Conservation (phyloP, 768 basidiomycete genomes). For the Mrakia frigida region DNA sequence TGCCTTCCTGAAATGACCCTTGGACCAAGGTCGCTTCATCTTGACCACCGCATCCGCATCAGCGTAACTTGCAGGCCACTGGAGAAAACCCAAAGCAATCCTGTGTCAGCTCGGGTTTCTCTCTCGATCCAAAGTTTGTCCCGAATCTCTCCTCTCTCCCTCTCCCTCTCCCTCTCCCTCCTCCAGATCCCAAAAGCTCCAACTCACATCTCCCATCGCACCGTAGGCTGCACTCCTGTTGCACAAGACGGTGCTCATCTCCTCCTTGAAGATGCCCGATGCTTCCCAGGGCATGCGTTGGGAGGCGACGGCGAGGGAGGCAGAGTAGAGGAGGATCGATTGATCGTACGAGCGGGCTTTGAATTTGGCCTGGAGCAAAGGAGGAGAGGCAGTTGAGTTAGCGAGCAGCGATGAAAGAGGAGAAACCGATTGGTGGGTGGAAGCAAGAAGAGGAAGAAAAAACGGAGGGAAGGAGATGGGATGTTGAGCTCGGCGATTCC, state of each 20-base stretch:
- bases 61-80: conserved; percentile 31
- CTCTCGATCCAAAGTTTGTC: conserved; percentile 21
- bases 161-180: not conserved
- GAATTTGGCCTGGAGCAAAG: conserved; percentile 59
- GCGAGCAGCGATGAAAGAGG: not conserved
- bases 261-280: conserved; percentile 76
- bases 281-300: conserved; percentile 86
- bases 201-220: conserved; percentile 58
- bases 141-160: not conserved
- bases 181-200: not conserved
- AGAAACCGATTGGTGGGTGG: no score
- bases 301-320: conserved; percentile 67
- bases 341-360: conserved; percentile 63
- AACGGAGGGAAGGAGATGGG: not conserved
- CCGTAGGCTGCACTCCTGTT: conserved; percentile 86
- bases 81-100: conserved; percentile 47
- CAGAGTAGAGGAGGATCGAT: conserved; percentile 73
- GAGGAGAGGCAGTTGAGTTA: not conserved
- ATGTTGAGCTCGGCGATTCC: not conserved
- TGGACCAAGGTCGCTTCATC: conserved; percentile 82
- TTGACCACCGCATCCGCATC: conserved; percentile 88
- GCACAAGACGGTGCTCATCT: conserved; percentile 79
- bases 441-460: conserved; percentile 18
- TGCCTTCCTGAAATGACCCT: conserved; percentile 75
- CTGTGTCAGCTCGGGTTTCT: no score